Percentiles rank a stretch among this genome's conserved stretches.
phyloP scores from a whole-genome alignment of 805 yeast genomes.

The Wickerhamomyces ciferrii region DNA sequence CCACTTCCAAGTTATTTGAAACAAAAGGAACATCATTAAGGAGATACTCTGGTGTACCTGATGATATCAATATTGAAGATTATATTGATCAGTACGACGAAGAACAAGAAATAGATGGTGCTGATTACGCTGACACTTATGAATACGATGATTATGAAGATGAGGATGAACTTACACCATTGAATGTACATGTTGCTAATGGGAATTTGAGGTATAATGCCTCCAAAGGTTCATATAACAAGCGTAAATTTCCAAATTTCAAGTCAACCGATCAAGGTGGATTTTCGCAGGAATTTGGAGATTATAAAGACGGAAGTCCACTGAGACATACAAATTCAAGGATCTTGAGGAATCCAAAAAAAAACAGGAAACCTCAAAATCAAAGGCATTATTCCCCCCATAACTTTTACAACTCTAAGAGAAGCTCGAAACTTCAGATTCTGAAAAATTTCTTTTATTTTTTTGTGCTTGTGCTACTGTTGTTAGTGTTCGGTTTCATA shows the following conservation, averaged over 20 bases:
- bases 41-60: slow-evolving; percentile 67
- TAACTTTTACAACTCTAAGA: slow-evolving; percentile 31
- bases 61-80: slow-evolving; percentile 43
- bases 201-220: slow-evolving; percentile 15
- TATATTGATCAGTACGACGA: slow-evolving; percentile 38
- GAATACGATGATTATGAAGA: slow-evolving; percentile 20
- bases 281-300: slow-evolving; percentile 4
- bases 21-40: slow-evolving; percentile 68
- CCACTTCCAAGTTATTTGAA: slow-evolving; percentile 71
- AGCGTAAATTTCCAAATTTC: slow-evolving; percentile 25
- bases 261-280: slow-evolving; percentile 13
- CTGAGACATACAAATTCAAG: slow-evolving; percentile 6
- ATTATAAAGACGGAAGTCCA: slow-evolving; percentile 7
- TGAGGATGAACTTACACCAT: slow-evolving; percentile 22
- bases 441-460: slow-evolving; percentile 30
- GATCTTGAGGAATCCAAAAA: slow-evolving; percentile 18
- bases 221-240: slow-evolving; percentile 10
- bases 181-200: slow-evolving; percentile 17
- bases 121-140: slow-evolving; percentile 21
- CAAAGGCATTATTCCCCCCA: slow-evolving; percentile 40
- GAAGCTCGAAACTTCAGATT: slow-evolving; percentile 23
- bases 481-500: slow-evolving; percentile 70
- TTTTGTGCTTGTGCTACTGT: slow-evolving; percentile 31
- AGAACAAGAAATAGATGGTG: slow-evolving; percentile 28
- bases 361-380: slow-evolving; percentile 6